Evolutionary conservation across 2,329 filamentous ascomycete genomes (phyloP), one percentile per base, ranked within the genome.

Genomic region (Emericellopsis cladophorae): DNA sequence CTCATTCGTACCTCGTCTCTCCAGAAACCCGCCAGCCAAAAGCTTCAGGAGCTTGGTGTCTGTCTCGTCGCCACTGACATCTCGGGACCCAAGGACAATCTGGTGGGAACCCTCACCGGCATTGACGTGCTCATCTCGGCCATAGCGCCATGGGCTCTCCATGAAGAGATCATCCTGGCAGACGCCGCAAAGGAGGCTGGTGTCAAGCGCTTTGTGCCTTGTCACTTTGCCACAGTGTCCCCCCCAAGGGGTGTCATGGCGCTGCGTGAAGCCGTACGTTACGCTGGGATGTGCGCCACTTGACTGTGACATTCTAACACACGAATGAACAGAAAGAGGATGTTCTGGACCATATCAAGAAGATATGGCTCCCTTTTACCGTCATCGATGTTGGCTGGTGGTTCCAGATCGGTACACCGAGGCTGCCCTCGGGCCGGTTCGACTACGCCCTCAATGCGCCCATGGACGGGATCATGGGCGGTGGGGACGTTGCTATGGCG

Each of bases 371-470:
- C 1, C 68, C 70, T 0, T 78, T 68, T 54, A 77, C 74, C 6
- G 57, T 72, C 48, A 66, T 77, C 39, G 73, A 78, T 45, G 64
- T 75, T 11, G 74, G 73, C n/a, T 74, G 60, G 58, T 78, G 74
- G 74, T 70, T 72, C 49, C 70, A 76, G 48, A 47, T 69, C 24
- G 55, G 58, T 22, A 24, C 52, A 3, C 55, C 54, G 0, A 22
- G 40, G 16, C 40, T 59, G 0, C 49, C 54, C 4, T 60, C 56
- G 6, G 56, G 54, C 1, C 50, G 46, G 6, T 15, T 42, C 22
- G 67, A 72, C 48, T 66, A 67, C 44, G 59, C 59, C 18, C 50
- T 63, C 44, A 51, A 56, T 4, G 48, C 53, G 0, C 51, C 56
- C 2, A 54, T 57, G 16, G 52, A 60, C 29, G 53, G 55, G 31